phyloP scores from a whole-genome alignment of 352 stramenopile genomes.

The Phytophthora boehmeriae region DNA sequence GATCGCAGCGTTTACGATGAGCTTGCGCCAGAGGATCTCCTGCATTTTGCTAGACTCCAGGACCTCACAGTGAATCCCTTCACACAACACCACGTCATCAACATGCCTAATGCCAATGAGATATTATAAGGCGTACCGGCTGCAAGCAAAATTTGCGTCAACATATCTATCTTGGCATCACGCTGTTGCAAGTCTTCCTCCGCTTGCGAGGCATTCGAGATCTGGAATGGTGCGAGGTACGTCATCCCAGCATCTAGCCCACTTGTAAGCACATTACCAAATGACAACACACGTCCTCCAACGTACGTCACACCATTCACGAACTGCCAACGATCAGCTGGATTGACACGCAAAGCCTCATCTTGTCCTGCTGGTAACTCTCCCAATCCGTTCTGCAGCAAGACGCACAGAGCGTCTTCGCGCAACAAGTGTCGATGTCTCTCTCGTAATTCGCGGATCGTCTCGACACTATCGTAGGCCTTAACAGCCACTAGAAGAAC shows the following conservation, averaged over 20 bases:
- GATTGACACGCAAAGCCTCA: not conserved
- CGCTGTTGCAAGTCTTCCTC: not conserved
- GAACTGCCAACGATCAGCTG: constrained; percentile 42
- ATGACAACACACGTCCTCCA: constrained; percentile 43
- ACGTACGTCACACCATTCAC: constrained; percentile 74
- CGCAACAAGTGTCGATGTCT: constrained; percentile 41
- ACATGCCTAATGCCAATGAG: not conserved
- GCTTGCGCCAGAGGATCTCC: constrained; percentile 73
- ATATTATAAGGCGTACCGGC: constrained; percentile 37
- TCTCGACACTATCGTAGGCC: constrained; percentile 56
- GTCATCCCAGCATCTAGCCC: constrained; percentile 52
- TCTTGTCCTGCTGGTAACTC: constrained; percentile 26
- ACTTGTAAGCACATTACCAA: constrained; percentile 56
- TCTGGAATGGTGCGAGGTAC: constrained; percentile 45
- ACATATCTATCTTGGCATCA: constrained; percentile 28
- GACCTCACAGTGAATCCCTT: constrained; percentile 53
- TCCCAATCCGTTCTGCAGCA: constrained; percentile 75
- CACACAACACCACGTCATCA: not conserved
- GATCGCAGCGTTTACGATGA: constrained; percentile 84
- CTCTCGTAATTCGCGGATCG: constrained; percentile 41
- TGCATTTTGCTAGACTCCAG: constrained; percentile 55
- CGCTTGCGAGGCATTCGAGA: not conserved
- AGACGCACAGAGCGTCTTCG: constrained; percentile 55
- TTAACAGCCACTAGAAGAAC: constrained; percentile 74
- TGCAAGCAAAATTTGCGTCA: constrained; percentile 38